These are phyloP conservation scores for Adansonia rubrostipa DNA, from an alignment of 441 rosid genomes.

Conservation along the genomic window DNA sequence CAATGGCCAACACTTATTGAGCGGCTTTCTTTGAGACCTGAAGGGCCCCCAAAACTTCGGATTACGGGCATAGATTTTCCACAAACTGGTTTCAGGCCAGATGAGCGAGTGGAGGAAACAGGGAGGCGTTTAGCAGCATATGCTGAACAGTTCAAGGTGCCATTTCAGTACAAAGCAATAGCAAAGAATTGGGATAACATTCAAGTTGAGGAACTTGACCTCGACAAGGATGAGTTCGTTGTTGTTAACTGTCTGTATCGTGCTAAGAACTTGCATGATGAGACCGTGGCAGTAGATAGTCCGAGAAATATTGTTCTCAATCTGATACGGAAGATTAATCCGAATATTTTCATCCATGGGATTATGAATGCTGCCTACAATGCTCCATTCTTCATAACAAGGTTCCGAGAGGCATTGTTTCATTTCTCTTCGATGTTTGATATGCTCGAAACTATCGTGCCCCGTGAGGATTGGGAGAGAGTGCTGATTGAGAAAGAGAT, in stretches of 20 bases:
- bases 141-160: constrained; percentile 61
- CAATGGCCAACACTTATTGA: constrained; percentile 72
- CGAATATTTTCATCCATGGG: constrained; percentile 73
- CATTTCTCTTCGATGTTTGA: constrained; percentile 92
- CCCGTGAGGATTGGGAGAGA: constrained; percentile 69
- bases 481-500: constrained; percentile 80
- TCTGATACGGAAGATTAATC: constrained; percentile 66
- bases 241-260: constrained; percentile 74
- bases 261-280: constrained; percentile 76
- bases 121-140: constrained; percentile 65
- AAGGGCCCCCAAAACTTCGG: constrained; percentile 56
- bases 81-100: constrained; percentile 70
- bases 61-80: constrained; percentile 76
- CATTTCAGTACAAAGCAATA: constrained; percentile 63
- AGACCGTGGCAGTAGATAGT: constrained; percentile 63
- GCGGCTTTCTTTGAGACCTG: constrained; percentile 37
- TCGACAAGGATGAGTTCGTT: constrained; percentile 56
- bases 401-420: constrained; percentile 82
- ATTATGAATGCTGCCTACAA: constrained; percentile 67
- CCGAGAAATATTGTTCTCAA: constrained; percentile 66
- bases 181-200: constrained; percentile 73
- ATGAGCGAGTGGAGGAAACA: constrained; percentile 67
- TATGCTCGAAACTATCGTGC: constrained; percentile 82
- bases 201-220: constrained; percentile 59
- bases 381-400: constrained; percentile 88